A percentile compares a stretch with the other conserved stretches of the same genome.
These are phyloP conservation scores for Pseudonectria foliicola DNA, from an alignment of 2,329 filamentous ascomycete species.

Conservation along the genomic window DNA sequence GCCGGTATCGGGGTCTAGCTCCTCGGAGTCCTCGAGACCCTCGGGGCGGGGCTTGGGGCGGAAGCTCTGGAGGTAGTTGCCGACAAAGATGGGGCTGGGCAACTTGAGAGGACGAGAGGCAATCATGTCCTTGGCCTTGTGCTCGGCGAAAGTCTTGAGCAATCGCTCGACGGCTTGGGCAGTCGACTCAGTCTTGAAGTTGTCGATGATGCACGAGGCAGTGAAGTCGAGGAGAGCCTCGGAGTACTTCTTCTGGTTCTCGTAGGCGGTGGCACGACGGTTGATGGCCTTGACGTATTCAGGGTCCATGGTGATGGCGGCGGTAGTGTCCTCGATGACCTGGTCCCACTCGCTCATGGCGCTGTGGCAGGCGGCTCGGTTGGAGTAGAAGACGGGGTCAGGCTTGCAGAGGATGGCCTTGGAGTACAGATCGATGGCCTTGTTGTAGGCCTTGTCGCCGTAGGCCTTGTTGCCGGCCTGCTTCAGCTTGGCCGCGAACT, in stretches of 20 bases:
- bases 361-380: constrained; percentile 95
- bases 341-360: constrained; percentile 89
- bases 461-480: constrained; percentile 95
- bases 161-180: constrained; percentile 86
- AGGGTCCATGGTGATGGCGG: constrained; percentile 85
- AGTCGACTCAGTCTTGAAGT: constrained; percentile 85
- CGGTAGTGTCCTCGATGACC: constrained; percentile 94
- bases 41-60: constrained; percentile 70
- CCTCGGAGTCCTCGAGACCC: constrained; percentile 75
- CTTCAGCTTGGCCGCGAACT: constrained; percentile 87
- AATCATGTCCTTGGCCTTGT: constrained; percentile 86
- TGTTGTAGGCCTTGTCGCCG: constrained; percentile 86
- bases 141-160: constrained; percentile 93
- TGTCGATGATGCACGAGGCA: constrained; percentile 97
- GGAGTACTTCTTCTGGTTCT: constrained; percentile 83
- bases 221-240: constrained; percentile 97
- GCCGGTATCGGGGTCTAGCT: constrained; percentile 69
- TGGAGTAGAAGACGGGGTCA: constrained; percentile 97
- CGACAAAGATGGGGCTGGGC: constrained; percentile 92
- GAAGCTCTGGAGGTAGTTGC: constrained; percentile 99
- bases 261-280: constrained; percentile 91
- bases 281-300: constrained; percentile 98
- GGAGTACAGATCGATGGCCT: constrained; percentile 89
- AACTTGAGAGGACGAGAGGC: constrained; percentile 79
- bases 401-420: constrained; percentile 96